phyloP scores from a whole-genome alignment of 495 filamentous ascomycete species.

The Lasiosphaeria hispida region DNA sequence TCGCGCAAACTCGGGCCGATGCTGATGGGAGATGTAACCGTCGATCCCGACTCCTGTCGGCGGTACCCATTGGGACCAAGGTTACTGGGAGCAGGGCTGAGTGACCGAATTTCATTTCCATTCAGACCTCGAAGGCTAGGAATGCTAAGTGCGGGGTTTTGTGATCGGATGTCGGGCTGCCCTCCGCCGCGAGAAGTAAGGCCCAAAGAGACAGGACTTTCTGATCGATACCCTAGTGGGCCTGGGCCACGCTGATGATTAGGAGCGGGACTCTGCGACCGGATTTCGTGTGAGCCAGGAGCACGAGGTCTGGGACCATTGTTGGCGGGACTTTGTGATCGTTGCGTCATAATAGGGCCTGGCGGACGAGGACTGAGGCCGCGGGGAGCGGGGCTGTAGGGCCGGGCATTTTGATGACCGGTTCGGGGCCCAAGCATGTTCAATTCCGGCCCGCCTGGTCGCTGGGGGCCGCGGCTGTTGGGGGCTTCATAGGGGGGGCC shows the following conservation, averaged over 20 bases:
- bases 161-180: neutral
- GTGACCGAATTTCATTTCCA: neutral
- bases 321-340: conserved; percentile 4
- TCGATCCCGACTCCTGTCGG: conserved; percentile 8
- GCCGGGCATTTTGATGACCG: neutral
- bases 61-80: conserved; percentile 4
- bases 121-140: neutral
- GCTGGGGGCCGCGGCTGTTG: neutral
- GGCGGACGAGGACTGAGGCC: neutral
- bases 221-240: neutral
- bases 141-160: neutral
- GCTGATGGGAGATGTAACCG: neutral
- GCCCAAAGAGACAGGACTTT: conserved; percentile 1
- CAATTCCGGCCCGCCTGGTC: neutral
- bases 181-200: neutral
- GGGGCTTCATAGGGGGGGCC: neutral
- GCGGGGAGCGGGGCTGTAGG: neutral
- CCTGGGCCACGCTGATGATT: neutral
- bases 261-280: neutral
- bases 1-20: neutral
- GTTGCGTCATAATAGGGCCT: neutral
- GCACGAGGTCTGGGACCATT: neutral
- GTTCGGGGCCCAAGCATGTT: no score
- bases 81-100: conserved; percentile 9
- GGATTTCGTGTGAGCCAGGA: neutral